Evolutionary conservation across 1,139 yeast species (phyloP), one percentile per base, ranked within the genome.

Genomic region (Casaregolazyma lundiana): DNA sequence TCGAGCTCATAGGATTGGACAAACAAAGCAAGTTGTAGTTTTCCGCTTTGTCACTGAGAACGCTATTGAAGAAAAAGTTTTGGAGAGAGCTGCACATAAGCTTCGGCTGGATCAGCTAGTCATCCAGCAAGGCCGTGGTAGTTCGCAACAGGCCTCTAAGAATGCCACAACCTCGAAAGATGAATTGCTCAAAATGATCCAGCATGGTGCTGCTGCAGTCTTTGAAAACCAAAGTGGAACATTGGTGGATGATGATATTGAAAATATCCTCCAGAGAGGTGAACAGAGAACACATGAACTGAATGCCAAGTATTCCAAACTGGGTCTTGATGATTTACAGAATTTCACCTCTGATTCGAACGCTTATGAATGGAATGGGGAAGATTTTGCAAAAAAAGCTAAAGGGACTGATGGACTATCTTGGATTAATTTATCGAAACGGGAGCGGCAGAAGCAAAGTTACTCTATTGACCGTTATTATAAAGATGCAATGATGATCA

Each of bases 1-100:
- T 66, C 78, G 98, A 63, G 98, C 98, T 0, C 98, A 92, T 66
- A 80, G 98, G 70, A 92, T 92, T 61, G 98, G 98, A 16, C 98
- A 92, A 65, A 90, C 87, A 64, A 92, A 92, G 62, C 98, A 92
- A 67, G 98, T 92, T 7, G 79, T 82, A 56, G 97, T 92, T 9
- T 92, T 76, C 63, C 72, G 98, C 58, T 88, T 92, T 68, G 95
- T 92, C 22, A 90, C 97, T 2, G 97, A 92, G 62, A 83, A 87
- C 66, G 96, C 97, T 6, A 88, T 92, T 51, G 98, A 92, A 64
- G 98, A 92, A 62, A 92, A 92, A 59, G 97, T 92, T 18, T 71
- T 92, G 53, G 97, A 92, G 63, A 77, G 97, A 54, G 98, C 98
- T 0, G 95, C 97, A 0, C 97, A 92, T 62, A 92, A 92, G 62